A percentile compares a stretch with the other conserved stretches of the same genome.
Evolutionary conservation across 768 basidiomycete species (phyloP).

Genomic region (Pleurotus eryngii): DNA sequence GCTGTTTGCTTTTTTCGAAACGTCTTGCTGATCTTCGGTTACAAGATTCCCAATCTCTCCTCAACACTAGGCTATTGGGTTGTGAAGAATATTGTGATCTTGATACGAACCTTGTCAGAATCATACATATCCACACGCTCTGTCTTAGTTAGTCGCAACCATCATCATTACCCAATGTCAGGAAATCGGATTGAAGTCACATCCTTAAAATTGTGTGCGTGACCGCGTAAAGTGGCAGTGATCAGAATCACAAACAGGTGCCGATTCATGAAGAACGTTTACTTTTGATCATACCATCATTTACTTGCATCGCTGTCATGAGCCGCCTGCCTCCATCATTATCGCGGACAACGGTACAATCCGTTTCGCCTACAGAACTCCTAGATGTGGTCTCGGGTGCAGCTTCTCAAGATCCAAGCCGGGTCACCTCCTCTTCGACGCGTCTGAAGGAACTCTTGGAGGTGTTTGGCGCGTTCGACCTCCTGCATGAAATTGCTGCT

Average conservation of each 20-base stretch:
- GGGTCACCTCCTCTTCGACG: constrained; percentile 46
- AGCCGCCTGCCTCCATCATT: constrained; percentile 1
- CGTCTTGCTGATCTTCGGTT: not conserved
- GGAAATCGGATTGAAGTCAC: too few species aligned
- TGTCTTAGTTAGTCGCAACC: too few species aligned
- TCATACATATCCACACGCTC: too few species aligned
- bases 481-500: constrained; percentile 70
- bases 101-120: too few species aligned
- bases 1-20: not conserved
- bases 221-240: too few species aligned
- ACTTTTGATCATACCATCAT: constrained; percentile 28
- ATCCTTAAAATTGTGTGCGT: too few species aligned
- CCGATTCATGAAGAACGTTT: too few species aligned
- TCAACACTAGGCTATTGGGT: too few species aligned
- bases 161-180: too few species aligned
- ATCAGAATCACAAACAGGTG: too few species aligned
- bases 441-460: constrained; percentile 68
- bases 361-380: constrained; percentile 60
- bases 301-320: not conserved
- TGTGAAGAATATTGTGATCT: too few species aligned
- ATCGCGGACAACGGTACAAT: constrained; percentile 18
- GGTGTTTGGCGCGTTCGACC: constrained; percentile 67
- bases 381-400: constrained; percentile 63
- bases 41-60: too few species aligned
- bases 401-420: constrained; percentile 68